These are phyloP conservation scores for Marsdenia floribunda DNA, from an alignment of 257 asterid genomes.

Conservation along the genomic window DNA sequence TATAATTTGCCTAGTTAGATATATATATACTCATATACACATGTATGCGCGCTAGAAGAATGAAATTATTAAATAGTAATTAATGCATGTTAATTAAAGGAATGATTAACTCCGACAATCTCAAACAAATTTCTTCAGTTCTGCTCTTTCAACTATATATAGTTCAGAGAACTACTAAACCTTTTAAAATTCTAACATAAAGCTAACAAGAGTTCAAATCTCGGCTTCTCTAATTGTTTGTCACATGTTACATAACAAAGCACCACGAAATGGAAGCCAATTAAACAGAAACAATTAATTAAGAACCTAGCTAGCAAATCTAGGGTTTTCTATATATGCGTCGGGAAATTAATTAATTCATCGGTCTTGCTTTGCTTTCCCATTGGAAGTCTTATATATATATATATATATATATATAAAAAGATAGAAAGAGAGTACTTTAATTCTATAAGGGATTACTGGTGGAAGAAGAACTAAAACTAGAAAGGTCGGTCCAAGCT, in stretches of 20 bases:
- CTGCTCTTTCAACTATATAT: constrained; percentile 8
- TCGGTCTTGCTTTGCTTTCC: too few relatives aligned
- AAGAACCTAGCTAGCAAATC: constrained; percentile 33
- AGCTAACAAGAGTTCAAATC: constrained; percentile 21
- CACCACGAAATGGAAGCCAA: constrained; percentile 8
- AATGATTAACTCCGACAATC: too few relatives aligned
- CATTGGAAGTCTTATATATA: too few relatives aligned
- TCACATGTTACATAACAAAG: constrained; percentile 4
- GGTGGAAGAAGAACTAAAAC: constrained; percentile 72
- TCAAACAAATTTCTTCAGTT: not conserved
- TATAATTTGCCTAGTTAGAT: too few relatives aligned
- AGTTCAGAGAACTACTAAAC: constrained; percentile 2
- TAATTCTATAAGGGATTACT: constrained; percentile 45
- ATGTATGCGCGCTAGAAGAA: too few relatives aligned
- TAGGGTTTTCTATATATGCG: constrained; percentile 47
- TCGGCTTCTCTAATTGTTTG: not conserved
- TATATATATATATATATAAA: too few relatives aligned
- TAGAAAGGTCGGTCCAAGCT: constrained; percentile 66
- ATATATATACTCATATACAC: too few relatives aligned
- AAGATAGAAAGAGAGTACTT: not conserved
- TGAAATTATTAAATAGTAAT: not conserved
- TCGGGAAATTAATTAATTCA: not conserved
- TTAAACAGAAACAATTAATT: not conserved
- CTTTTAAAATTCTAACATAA: constrained; percentile 15
- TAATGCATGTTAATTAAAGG: not conserved